Base-by-base conservation (phyloP, 352 stramenopile genomes). In the Globisporangium mamillatum region DNA sequence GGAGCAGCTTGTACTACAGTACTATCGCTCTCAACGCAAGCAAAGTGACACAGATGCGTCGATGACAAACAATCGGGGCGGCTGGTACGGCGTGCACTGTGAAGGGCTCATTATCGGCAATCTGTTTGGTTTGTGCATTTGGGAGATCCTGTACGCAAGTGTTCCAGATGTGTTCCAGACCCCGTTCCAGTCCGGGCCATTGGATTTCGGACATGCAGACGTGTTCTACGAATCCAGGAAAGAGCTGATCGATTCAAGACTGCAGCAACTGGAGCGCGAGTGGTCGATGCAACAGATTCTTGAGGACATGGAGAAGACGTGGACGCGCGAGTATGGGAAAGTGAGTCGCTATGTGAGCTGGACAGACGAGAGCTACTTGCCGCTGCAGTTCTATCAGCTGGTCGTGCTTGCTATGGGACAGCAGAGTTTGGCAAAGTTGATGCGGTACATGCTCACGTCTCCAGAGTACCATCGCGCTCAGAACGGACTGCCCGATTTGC, bases 101-200 rank as follows among this genome's bases (percentile, higher is more conserved):
- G 90, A 97, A 75, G 90, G 91, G 0, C 66, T 68, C 48, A 69
- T 91, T 38, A 62, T 97, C 32, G 69, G 75, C 16, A 90, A 87
- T 55, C 54, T 97, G 2, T 96, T 96, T 69, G 86, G 89, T 0
- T 66, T 97, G 20, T 82, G 96, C n/a, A 85, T 97, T 79, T 97
- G 91, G 91, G 86, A 96, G 38, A 68, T 94, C 10, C 64, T 97
- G 32, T 97, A 97, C 52, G 77, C 82, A 0, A 74, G 65, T n/a
- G 75, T 96, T 20, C 76, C 84, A 2, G 75, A 95, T 59, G 91
- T 97, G 1, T 97, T 97, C 63, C 89, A 97, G 73, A 95, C 80
- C n/a, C 83, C 79, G 7, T 97, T 89, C 54, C 89, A 97, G 60
- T 70, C 78, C 1, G 80, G 69, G 29, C 87, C 86, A 34, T 66